phyloP scores from a whole-genome alignment of 768 basidiomycete species.

The Hericium coralloides region DNA sequence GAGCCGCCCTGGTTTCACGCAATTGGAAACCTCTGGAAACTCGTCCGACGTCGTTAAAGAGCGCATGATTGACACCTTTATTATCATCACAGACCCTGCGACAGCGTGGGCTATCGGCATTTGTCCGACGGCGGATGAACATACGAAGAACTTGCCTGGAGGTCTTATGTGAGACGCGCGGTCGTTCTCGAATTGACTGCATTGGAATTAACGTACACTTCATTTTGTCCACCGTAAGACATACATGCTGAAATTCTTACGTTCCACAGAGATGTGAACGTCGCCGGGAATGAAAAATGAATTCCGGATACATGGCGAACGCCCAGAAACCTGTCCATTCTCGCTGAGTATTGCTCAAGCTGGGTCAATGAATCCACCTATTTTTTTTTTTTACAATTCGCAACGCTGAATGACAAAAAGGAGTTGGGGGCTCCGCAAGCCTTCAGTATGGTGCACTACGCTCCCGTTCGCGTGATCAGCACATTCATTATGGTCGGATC shows the following conservation, averaged over 20 bases:
- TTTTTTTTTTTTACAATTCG: too few relatives aligned
- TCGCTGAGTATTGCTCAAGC: background rate
- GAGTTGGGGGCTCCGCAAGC: background rate
- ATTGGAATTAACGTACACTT: background rate
- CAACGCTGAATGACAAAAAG: background rate
- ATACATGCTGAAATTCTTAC: too few relatives aligned
- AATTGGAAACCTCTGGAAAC: background rate
- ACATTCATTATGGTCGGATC: background rate
- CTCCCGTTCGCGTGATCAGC: background rate
- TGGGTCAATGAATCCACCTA: background rate
- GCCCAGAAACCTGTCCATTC: background rate
- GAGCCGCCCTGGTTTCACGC: background rate
- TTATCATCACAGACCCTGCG: background rate
- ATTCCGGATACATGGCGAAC: background rate
- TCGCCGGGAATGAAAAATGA: background rate
- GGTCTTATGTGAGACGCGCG: background rate
- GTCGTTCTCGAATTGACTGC: background rate
- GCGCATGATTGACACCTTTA: background rate
- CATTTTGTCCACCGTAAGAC: too few relatives aligned
- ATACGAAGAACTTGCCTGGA: too few relatives aligned
- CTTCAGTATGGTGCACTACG: background rate
- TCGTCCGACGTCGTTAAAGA: background rate
- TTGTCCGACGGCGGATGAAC: background rate
- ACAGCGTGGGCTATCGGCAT: background rate
- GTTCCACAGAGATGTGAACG: conserved; percentile 1